Evolutionary conservation across 305 asterid genomes (phyloP).

Genomic region (Caryopteris hybrid): DNA sequence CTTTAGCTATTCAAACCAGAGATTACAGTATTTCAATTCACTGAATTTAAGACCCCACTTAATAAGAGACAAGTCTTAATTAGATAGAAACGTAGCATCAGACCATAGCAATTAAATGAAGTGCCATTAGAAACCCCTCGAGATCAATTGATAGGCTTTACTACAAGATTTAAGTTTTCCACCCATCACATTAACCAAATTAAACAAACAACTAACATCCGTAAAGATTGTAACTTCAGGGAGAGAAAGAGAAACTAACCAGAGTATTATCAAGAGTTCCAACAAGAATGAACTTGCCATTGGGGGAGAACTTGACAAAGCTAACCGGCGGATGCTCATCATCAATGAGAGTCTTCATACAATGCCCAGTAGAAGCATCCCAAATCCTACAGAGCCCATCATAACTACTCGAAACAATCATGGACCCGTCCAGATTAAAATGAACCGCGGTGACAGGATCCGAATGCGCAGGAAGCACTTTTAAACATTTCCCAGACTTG

Average conservation of each 20-base stretch:
- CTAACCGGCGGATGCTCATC: constrained; percentile 97
- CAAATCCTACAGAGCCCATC: constrained; percentile 98
- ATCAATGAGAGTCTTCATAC: constrained; percentile 87
- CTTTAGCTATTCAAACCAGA: not conserved
- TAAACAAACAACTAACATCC: not conserved
- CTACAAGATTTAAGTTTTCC: not conserved
- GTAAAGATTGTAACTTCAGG: constrained; percentile 9
- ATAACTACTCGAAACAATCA: constrained; percentile 84
- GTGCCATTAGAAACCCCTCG: not conserved
- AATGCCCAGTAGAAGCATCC: constrained; percentile 97
- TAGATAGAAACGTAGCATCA: not conserved
- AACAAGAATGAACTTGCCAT: constrained; percentile 82
- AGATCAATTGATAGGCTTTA: not conserved
- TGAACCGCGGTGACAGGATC: constrained; percentile 90
- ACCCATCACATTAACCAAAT: not conserved
- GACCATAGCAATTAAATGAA: not conserved
- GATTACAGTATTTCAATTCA: not conserved
- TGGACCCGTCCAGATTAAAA: constrained; percentile 75
- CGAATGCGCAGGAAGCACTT: constrained; percentile 95
- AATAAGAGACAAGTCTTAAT: constrained; percentile 1
- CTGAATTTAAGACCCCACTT: not conserved
- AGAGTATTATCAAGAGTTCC: constrained; percentile 86
- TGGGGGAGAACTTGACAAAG: constrained; percentile 90
- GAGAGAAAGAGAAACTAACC: constrained; percentile 44
- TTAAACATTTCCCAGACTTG: constrained; percentile 84